These are phyloP conservation scores for Salisapilia sapeloensis DNA, from an alignment of 352 stramenopile species.

Conservation along the genomic window DNA sequence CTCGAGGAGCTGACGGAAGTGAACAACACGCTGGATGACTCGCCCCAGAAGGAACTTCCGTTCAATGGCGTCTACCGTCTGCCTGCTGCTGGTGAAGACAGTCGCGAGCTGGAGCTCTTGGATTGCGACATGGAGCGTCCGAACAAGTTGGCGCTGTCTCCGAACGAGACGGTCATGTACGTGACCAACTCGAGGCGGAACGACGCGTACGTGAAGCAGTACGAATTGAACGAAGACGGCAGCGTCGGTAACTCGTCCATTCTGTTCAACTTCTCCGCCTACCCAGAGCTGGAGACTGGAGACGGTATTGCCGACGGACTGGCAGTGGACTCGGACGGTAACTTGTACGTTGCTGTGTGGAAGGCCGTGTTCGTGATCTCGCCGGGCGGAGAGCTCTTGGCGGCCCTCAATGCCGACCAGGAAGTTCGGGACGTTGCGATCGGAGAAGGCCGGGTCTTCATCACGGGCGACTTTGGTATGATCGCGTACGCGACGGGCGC, in stretches of 20 bases:
- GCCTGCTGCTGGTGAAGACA: conserved; percentile 16
- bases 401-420: conserved; percentile 32
- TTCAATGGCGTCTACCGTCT: conserved; percentile 71
- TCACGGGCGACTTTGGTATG: conserved; percentile 46
- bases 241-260: conserved; percentile 23
- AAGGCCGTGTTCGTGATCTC: conserved; percentile 65
- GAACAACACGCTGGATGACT: conserved; percentile 49
- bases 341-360: conserved; percentile 57
- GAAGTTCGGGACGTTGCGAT: conserved; percentile 38
- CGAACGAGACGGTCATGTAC: conserved; percentile 55
- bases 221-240: conserved; percentile 31
- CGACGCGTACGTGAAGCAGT: conserved; percentile 69
- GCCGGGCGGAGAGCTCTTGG: conserved; percentile 24
- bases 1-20: conserved; percentile 36
- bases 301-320: conserved; percentile 50
- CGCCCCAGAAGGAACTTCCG: conserved; percentile 43
- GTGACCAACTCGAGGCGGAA: conserved; percentile 60
- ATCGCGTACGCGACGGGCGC: conserved; percentile 38
- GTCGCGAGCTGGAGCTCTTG: conserved; percentile 28
- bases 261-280: conserved; percentile 67
- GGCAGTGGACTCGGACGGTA: conserved; percentile 54
- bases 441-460: conserved; percentile 55
- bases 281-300: conserved; percentile 37
- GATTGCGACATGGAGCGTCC: conserved; percentile 62
- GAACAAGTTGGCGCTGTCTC: conserved; percentile 75